A percentile compares a stretch with the other conserved stretches of the same genome.
Evolutionary conservation across 1,284 basidiomycete species (phyloP).

Genomic region (Mycosarcoma mackinlayi): DNA sequence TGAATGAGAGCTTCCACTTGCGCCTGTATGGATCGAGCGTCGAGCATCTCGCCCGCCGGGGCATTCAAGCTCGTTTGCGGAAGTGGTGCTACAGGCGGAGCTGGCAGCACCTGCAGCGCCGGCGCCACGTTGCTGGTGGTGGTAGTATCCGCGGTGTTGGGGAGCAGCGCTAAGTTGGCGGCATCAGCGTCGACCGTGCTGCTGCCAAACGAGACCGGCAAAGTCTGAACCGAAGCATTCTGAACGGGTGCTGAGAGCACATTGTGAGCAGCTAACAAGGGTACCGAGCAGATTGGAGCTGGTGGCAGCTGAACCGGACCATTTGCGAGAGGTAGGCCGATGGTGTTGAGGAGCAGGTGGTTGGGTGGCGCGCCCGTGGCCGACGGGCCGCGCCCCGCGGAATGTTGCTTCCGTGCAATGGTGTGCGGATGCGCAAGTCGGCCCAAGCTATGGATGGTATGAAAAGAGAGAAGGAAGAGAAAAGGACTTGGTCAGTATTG

Average conservation of each 20-base stretch:
- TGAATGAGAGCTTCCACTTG: constrained; percentile 42
- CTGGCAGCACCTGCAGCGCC: background rate
- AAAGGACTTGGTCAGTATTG: background rate
- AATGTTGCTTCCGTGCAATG: constrained; percentile 46
- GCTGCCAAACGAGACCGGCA: background rate
- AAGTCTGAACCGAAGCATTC: background rate
- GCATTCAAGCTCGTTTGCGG: constrained; percentile 2
- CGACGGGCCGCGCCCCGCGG: constrained; percentile 39
- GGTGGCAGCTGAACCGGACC: constrained; percentile 11
- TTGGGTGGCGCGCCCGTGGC: constrained; percentile 34
- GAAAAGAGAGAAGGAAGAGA: background rate
- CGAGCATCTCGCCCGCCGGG: constrained; percentile 15
- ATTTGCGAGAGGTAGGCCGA: background rate
- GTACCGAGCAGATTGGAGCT: constrained; percentile 10
- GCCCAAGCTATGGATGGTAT: constrained; percentile 18
- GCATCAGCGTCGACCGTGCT: constrained; percentile 4
- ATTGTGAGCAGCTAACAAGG: constrained; percentile 11
- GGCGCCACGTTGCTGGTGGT: background rate
- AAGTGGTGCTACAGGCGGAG: background rate
- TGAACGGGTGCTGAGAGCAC: constrained; percentile 1
- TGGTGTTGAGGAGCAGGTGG: background rate
- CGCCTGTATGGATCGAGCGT: constrained; percentile 40
- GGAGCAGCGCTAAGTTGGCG: background rate
- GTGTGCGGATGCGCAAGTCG: constrained; percentile 27
- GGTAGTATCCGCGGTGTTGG: constrained; percentile 1